Evolutionary conservation across 2,329 filamentous ascomycete genomes (phyloP), one percentile per base, ranked within the genome.

Genomic region (Fusarium coffeatum): DNA sequence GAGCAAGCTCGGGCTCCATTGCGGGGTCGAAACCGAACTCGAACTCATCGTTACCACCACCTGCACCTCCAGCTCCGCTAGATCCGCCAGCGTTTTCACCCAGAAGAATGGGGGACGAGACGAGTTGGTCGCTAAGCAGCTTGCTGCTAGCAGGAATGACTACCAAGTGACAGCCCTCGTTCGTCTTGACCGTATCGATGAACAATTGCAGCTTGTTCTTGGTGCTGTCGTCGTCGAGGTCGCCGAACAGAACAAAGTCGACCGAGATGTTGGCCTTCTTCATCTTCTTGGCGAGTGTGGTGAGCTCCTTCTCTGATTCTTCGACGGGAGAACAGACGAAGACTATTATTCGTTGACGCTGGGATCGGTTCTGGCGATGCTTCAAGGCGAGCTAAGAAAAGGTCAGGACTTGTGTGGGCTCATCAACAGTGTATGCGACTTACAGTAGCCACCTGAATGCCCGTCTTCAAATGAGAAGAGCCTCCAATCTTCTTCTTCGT

Each of bases 201-300:
- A 99, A 99, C 28, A 93, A 91, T 77, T 93, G 90, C 56, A 99
- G 89, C 84, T 98, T 98, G 83, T 96, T 95, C 79, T 92, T 89
- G 58, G 92, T 92, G 68, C 91, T 93, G 72, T 97, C 93, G 74
- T 94, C 93, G 72, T 96, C 93, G 55, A 97, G 87, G 76, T 99
- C 95, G 73, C 96, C 96, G 76, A 99, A 99, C 48, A 95, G 89
- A 66, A 99, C 88, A 77, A 99, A 95, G 81, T 99, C 96, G 78
- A 99, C 93, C 66, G 91, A 93, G 65, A 97, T 93, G 77, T 93
- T 95, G 81, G 91, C 92, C 88, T 99, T 99, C 89, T 98, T 98
- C 94, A 98, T 97, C 84, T 96, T 97, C 85, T 96, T 97, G 46
- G 96, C 94, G 30, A 99, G 87, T 78, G 93, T 93, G 68, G 94